Evolutionary conservation across 352 stramenopile species (phyloP), one percentile per base, ranked within the genome.

Genomic region (Saprolegnia diclina): DNA sequence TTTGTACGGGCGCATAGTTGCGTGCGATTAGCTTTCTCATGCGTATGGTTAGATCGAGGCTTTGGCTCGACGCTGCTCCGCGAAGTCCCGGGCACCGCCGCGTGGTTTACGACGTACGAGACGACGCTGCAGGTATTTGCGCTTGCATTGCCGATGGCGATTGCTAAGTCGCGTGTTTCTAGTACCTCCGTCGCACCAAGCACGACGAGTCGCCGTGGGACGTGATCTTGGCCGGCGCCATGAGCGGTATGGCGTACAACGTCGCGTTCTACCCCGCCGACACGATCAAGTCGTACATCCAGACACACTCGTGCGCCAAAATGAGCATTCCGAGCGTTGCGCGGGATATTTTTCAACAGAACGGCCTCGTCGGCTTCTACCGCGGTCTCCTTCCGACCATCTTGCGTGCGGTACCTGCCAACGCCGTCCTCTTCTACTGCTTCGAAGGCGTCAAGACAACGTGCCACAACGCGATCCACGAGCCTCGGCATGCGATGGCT

Each of bases 231-330:
- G 77, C 74, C 45, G 77, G 77, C 48, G 77, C 74, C 19, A 32
- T 75, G 9, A 73, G 74, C 0, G 77, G 77, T 19, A 75, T 82
- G n/a, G 72, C 74, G 5, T 84, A 84, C 56, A 82, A 76, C 72
- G 79, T 73, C 2, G 76, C 74, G 19, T 82, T 84, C 62, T 84
- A 82, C 65, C 77, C 77, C 18, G 77, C 77, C 0, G 77, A 84
- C 55, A 84, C 77, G 16, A 74, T 84, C 21, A 79, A 79, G 22
- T 77, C 67, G 40, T 70, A 74, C 46, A 76, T 82, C 21, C 74
- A 79, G 22, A 77, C 76, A 0, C 75, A 77, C 72, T 72, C 76
- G 24, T 37, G 67, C 55, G 71, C 78, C 64, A 64, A 61, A 0
- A 73, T 64, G 18, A 73, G 46, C 37, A 61, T 45, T 22, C 75